A percentile compares a stretch with the other conserved stretches of the same genome.
phyloP scores from a whole-genome alignment of 192 early-diverging fungal species.

The Podochytrium sp. region DNA sequence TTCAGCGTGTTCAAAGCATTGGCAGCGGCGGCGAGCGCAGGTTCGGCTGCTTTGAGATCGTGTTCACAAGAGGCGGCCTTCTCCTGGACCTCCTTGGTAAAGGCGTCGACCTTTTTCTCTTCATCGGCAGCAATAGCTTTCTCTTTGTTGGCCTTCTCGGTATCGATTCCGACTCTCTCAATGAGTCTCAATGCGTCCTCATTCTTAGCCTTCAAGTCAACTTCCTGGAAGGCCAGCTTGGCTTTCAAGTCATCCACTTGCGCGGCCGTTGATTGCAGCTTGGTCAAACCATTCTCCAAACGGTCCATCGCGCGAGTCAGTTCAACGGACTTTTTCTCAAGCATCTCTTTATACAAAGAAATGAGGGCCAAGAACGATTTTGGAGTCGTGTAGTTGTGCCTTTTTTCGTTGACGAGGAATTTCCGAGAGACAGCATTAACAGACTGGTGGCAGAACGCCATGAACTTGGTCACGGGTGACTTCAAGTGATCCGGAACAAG shows the following conservation, averaged over 20 bases:
- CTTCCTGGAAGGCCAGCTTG: constrained; percentile 67
- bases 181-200: constrained; percentile 65
- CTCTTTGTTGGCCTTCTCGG: constrained; percentile 69
- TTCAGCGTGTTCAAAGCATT: constrained; percentile 66
- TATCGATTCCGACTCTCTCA: constrained; percentile 65
- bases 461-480: constrained; percentile 60
- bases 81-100: constrained; percentile 65
- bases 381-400: constrained; percentile 71
- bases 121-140: constrained; percentile 70
- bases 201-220: constrained; percentile 68
- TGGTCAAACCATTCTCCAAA: constrained; percentile 67
- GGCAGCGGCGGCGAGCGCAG: constrained; percentile 62
- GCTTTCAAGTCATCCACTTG: constrained; percentile 71
- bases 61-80: constrained; percentile 61
- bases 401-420: constrained; percentile 66
- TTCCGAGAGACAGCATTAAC: constrained; percentile 65
- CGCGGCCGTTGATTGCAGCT: constrained; percentile 63
- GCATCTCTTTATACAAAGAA: constrained; percentile 67
- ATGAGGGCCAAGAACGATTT: constrained; percentile 69
- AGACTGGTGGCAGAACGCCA: constrained; percentile 65
- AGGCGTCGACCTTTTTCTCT: constrained; percentile 63
- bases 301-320: constrained; percentile 70
- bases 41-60: constrained; percentile 66
- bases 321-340: constrained; percentile 59
- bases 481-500: constrained; percentile 58